phyloP scores from a whole-genome alignment of 495 filamentous ascomycete genomes.

The Peziza echinospora region DNA sequence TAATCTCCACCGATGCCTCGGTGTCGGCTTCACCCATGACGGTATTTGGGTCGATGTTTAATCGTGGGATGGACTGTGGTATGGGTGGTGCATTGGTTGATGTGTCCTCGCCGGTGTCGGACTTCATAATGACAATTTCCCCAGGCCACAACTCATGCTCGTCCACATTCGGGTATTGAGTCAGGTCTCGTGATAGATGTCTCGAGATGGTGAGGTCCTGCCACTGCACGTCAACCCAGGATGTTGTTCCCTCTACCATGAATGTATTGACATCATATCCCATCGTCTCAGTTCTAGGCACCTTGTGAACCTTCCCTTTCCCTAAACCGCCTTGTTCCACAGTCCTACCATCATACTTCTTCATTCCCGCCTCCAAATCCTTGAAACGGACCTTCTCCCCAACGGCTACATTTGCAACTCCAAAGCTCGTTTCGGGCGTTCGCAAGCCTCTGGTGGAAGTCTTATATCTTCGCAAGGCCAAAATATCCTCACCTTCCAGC shows the following conservation, averaged over 20 bases:
- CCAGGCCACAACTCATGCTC: slow-evolving; percentile 39
- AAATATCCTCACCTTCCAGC: slow-evolving; percentile 8
- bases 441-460: slow-evolving; percentile 13
- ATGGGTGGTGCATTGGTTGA: not conserved
- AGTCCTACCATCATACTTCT: slow-evolving; percentile 28
- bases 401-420: slow-evolving; percentile 4
- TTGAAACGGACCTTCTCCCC: slow-evolving; percentile 32
- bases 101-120: slow-evolving; percentile 11
- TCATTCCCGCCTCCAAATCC: slow-evolving; percentile 25
- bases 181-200: slow-evolving; percentile 23
- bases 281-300: slow-evolving; percentile 28
- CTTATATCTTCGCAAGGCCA: slow-evolving; percentile 11
- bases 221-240: slow-evolving; percentile 33
- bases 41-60: not conserved
- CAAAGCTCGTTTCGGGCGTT: not conserved
- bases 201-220: slow-evolving; percentile 33
- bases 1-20: slow-evolving; percentile 2
- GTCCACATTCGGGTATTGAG: slow-evolving; percentile 28
- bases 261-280: slow-evolving; percentile 40
- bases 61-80: not conserved
- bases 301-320: slow-evolving; percentile 20
- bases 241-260: slow-evolving; percentile 25
- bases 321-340: not conserved
- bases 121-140: slow-evolving; percentile 31
- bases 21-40: slow-evolving; percentile 8